phyloP scores from a whole-genome alignment of 768 basidiomycete species.

The Fistulinella prunicolor region DNA sequence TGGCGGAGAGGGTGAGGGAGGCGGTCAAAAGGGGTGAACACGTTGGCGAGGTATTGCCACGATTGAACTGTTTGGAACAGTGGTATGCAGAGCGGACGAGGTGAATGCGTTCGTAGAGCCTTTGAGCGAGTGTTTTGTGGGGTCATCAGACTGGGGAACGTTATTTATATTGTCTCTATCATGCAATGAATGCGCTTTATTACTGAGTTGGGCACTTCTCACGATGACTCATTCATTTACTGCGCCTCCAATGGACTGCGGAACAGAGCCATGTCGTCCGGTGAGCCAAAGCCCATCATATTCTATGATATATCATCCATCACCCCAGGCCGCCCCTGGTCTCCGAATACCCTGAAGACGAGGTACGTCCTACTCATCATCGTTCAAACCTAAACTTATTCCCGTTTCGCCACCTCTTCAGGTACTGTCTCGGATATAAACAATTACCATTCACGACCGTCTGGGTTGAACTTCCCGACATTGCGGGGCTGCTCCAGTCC shows the following conservation, averaged over 20 bases:
- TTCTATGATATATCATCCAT: slow-evolving; percentile 37
- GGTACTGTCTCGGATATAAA: slow-evolving; percentile 18
- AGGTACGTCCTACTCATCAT: background rate
- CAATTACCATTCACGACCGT: slow-evolving; percentile 10
- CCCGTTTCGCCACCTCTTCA: background rate
- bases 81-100: slow-evolving; percentile 9
- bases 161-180: too few relatives aligned
- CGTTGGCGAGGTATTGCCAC: slow-evolving; percentile 26
- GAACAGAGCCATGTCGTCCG: slow-evolving; percentile 12
- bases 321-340: slow-evolving; percentile 32
- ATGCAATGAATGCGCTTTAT: too few relatives aligned
- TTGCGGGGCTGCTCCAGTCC: slow-evolving; percentile 31
- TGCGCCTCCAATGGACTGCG: too few relatives aligned
- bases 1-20: slow-evolving; percentile 23
- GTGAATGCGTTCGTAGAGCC: background rate
- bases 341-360: slow-evolving; percentile 25
- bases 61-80: slow-evolving; percentile 21
- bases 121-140: too few relatives aligned
- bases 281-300: slow-evolving; percentile 22
- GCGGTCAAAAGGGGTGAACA: slow-evolving; percentile 17
- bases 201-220: too few relatives aligned
- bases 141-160: too few relatives aligned
- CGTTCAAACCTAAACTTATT: too few relatives aligned
- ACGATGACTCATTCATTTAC: too few relatives aligned
- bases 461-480: slow-evolving; percentile 40